Base-by-base conservation (phyloP, 805 yeast species). In the Ogataea angusta region DNA sequence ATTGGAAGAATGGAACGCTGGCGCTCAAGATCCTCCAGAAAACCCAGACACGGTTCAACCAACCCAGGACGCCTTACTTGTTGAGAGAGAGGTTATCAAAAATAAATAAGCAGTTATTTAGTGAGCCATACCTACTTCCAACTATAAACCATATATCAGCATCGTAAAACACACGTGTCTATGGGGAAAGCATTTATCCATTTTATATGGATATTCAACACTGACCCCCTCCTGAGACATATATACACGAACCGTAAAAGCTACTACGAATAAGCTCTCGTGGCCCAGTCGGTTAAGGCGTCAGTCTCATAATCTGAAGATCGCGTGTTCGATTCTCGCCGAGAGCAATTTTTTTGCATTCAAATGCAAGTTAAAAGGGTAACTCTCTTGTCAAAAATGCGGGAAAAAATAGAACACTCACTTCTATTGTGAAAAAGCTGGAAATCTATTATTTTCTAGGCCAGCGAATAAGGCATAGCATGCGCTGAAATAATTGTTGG, bases 1-100 rank as follows among this genome's bases (percentile, higher is more conserved):
- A 59, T 67, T 85, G 59, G 70, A 68, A 9, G 91, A 84, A 60
- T 85, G 91, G 90, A 83, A 85, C 53, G 68, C 30, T 3, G 50
- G 47, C 30, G 67, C 64, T 22, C 43, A 51, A 23, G 65, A 61
- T 25, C 30, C 30, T 3, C 47, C 53, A 9, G 42, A 29, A 17
- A 29, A 45, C 17, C 43, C 48, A 17, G 50, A 48, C 4, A 36
- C 29, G 9, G 32, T 42, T 10, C 73, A 70, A 42, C 76, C 73
- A 43, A 63, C 72, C 5, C 63, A 69, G 18, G 78, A 73, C 44
- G 80, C 75, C 27, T 78, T 80, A 5, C 73, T 69, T 17, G 60
- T 66, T 26, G 66, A 73, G 50, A 70, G 64, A 26, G 78, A 69
- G 38, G 36, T 44, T 7, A 17, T 43, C 4, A 35, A 25, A 4